Base-by-base conservation (phyloP, 768 basidiomycete genomes). In the Boletus pseudopeckii region DNA sequence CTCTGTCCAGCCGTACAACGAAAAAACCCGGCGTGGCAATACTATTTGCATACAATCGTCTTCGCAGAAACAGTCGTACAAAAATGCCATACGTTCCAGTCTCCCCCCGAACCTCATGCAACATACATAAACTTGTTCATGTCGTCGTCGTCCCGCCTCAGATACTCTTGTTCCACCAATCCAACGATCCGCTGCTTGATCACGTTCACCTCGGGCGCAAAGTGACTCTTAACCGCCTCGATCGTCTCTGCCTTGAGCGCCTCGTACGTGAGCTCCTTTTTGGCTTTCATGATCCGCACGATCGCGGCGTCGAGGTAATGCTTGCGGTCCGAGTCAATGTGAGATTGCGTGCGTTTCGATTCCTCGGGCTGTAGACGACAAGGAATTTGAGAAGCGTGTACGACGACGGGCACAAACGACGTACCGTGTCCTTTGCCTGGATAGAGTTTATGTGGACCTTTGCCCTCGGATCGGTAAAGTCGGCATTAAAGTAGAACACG, bases 391-490 rank as follows among this genome's bases (percentile, higher is more conserved):
- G 8, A 28, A 28, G 7, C 8, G 28, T 28, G 28, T 28, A 28
- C 28, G 2, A 28, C 28, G 28, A 8, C 28, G 8, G 28, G n/a
- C n/a, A 24, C 4, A 36, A 36, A 47, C 7, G 11, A 73, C 88
- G 55, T 64, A 95, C 92, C 56, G 92, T 85, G 60, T 95, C 88
- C 66, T 94, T 94, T 15, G 86, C 88, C 69, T 98, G 97, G 45
- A 99, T 96, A 20, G 94, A 90, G 65, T 94, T 96, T 73, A 98
- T 95, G 71, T 91, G 91, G 38, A 99, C 81, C 61, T 86, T 90
- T 36, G 83, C 72, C 39, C 82, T 78, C 7, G 86, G 78, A 62
- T 96, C 89, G 28, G 83, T 82, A 70, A 98, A 98, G 9, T 83
- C 83, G 30, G 79, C 74, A 67, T 98, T 97, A 75, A 88, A 93